phyloP scores from a whole-genome alignment of 768 basidiomycete species.

The Termitomyces sp. region DNA sequence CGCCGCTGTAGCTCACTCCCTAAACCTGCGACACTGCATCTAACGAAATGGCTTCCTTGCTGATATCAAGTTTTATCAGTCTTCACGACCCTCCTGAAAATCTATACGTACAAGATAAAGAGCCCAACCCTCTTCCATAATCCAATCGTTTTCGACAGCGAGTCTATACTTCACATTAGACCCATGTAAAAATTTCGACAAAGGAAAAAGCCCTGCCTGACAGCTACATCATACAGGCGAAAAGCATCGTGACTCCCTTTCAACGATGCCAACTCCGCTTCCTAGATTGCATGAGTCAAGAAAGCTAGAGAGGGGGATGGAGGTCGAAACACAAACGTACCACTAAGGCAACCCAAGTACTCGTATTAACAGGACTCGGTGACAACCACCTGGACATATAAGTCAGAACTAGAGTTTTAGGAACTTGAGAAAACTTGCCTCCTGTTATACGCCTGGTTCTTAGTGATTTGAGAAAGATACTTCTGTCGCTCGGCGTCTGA shows the following conservation, averaged over 20 bases:
- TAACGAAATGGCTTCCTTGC: conserved; percentile 71
- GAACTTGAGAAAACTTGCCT: conserved; percentile 35
- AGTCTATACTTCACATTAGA: conserved; percentile 33
- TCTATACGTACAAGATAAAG: conserved; percentile 49
- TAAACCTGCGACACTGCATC: conserved; percentile 61
- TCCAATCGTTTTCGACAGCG: conserved; percentile 66
- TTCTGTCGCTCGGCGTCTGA: conserved; percentile 27
- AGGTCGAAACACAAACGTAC: conserved; percentile 30
- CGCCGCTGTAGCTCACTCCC: conserved; percentile 66
- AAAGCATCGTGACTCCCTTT: conserved; percentile 54
- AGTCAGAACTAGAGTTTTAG: conserved; percentile 1
- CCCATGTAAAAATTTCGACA: background rate
- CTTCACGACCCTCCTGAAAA: background rate
- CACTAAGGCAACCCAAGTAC: conserved; percentile 66
- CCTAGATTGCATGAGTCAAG: conserved; percentile 32
- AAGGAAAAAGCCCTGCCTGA: conserved; percentile 40
- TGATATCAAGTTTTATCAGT: conserved; percentile 19
- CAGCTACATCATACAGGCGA: conserved; percentile 65
- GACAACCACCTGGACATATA: conserved; percentile 57
- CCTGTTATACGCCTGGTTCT: conserved; percentile 59
- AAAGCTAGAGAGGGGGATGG: background rate
- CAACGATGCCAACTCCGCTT: conserved; percentile 67
- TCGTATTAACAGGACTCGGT: conserved; percentile 65
- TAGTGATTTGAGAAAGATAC: conserved; percentile 54
- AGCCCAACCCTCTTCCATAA: conserved; percentile 69